Base-by-base conservation (phyloP, 805 yeast genomes). In the Blastobotrys parvus region DNA sequence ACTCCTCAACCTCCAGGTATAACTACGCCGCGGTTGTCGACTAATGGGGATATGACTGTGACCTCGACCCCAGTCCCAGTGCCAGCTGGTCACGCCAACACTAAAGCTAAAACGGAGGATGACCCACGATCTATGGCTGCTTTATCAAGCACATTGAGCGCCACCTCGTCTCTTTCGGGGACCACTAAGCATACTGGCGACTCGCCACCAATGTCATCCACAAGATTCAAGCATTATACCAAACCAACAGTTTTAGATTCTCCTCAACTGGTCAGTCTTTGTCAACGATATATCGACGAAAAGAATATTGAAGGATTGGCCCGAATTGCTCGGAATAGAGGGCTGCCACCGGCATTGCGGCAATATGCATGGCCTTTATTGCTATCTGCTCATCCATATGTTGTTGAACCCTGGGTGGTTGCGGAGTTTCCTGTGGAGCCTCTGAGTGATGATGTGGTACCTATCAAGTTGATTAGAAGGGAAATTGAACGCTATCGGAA, bases 291-390 rank as follows among this genome's bases (percentile, higher is more conserved):
- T 52, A 60, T 88, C 3, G 66, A 64, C 38, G 68, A 70, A 15
- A 75, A 75, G 45, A 83, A 89, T 56, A 80, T 80, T 45, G 78
- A 80, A 38, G 85, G 88, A 0, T 63, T 89, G 38, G 94, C 97
- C 1, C 67, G 77, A 50, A 62, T 89, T 4, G 90, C 95, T 3
- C 71, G 95, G 49, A 88, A 81, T 51, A 68, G 78, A 44, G 97
- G 97, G 2, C 69, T 88, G 21, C 97, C 97, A 1, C 90, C 94
- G 1, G 72, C 78, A 44, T 67, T 87, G 42, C 71, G 97, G 46
- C 78, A 77, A 51, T 68, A 72, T 44, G 82, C 85, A 5, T 89
- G 97, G 97, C 95, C 96, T 1, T 63, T 85, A 3, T 61, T 89
- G 40, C 62, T 89, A 45, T 79, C 79, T 51, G 78, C 78, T 54